Evolutionary conservation across 106 monocot species (phyloP).

Genomic region (Cymbidium sinense): DNA sequence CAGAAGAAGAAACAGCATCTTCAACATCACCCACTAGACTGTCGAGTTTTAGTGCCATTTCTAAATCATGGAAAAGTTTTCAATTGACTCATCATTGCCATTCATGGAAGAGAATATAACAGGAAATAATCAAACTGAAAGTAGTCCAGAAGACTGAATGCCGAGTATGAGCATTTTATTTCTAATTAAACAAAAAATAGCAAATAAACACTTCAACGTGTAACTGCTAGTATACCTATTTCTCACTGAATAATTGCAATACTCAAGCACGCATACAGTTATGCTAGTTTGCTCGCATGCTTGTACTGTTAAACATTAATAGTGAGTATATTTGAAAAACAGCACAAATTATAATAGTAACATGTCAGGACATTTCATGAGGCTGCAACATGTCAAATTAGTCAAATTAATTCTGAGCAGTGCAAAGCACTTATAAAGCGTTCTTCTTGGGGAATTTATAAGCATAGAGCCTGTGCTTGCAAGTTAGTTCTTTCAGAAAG

Average conservation of each 20-base stretch:
- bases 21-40: constrained; percentile 89
- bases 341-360: not conserved
- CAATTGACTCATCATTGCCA: not conserved
- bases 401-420: not conserved
- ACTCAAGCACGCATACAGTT: not conserved
- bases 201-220: not conserved
- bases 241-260: not conserved
- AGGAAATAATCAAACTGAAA: not conserved
- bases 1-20: constrained; percentile 86
- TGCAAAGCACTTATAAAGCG: not conserved
- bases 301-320: no score
- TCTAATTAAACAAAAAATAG: not conserved
- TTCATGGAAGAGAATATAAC: not conserved
- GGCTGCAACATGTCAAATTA: not conserved
- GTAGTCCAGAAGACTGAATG: not conserved
- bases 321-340: not conserved
- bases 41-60: constrained; percentile 80
- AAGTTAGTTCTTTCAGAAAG: no score
- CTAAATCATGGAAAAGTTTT: constrained; percentile 24
- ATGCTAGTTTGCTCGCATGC: not conserved
- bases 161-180: not conserved
- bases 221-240: not conserved
- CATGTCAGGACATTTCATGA: not conserved
- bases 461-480: no score
- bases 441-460: no score